These are phyloP conservation scores for Cercospora berteroae DNA, from an alignment of 2,329 filamentous ascomycete genomes.

Conservation along the genomic window DNA sequence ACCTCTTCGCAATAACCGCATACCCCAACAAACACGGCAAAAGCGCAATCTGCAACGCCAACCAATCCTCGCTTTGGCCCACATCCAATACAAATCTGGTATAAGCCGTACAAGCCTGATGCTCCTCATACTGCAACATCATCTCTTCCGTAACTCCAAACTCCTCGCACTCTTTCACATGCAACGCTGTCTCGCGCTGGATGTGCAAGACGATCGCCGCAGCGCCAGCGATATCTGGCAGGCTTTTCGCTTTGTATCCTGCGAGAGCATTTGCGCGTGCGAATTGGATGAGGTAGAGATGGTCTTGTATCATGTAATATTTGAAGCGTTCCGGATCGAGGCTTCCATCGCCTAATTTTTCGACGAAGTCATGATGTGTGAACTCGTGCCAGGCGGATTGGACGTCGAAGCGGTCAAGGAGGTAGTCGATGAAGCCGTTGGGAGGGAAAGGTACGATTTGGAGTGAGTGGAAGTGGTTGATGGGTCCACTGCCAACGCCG, in stretches of 20 bases:
- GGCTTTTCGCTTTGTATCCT: conserved; percentile 75
- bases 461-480: conserved; percentile 76
- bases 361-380: conserved; percentile 79
- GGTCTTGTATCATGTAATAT: conserved; percentile 87
- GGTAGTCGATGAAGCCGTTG: conserved; percentile 78
- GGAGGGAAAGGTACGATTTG: conserved; percentile 67
- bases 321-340: conserved; percentile 77
- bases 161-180: conserved; percentile 75
- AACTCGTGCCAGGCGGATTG: conserved; percentile 70
- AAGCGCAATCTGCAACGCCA: conserved; percentile 79
- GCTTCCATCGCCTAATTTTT: conserved; percentile 70
- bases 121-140: conserved; percentile 71
- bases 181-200: conserved; percentile 74
- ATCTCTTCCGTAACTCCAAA: conserved; percentile 75
- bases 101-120: conserved; percentile 75
- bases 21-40: conserved; percentile 91
- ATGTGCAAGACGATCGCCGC: conserved; percentile 74
- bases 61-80: conserved; percentile 81
- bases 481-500: conserved; percentile 66
- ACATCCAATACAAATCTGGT: conserved; percentile 81
- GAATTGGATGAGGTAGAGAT: conserved; percentile 86
- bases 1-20: conserved; percentile 69
- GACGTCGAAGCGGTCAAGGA: conserved; percentile 74
- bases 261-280: conserved; percentile 81
- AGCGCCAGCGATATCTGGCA: conserved; percentile 69